Percentiles rank a stretch among this genome's conserved stretches.
Evolutionary conservation across 2,329 filamentous ascomycete genomes (phyloP).

Genomic region (Fusarium robinianum): DNA sequence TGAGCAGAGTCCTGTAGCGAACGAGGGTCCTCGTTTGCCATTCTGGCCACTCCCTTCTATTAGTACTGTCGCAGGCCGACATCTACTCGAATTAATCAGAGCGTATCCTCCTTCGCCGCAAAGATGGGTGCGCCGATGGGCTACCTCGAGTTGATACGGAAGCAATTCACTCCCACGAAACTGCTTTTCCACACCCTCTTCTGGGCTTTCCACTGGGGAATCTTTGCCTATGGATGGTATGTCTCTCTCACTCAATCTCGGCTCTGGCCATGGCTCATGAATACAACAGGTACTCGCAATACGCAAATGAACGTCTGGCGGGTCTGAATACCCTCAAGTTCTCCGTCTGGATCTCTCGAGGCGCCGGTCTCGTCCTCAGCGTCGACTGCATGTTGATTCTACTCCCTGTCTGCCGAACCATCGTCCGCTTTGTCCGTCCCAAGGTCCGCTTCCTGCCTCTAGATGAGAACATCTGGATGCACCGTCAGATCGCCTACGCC

Average conservation of each 20-base stretch:
- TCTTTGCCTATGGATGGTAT: constrained; percentile 89
- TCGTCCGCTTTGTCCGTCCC: constrained; percentile 82
- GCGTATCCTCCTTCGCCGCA: too few species aligned
- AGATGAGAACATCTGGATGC: constrained; percentile 98
- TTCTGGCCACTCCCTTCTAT: constrained; percentile 1
- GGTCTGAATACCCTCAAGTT: constrained; percentile 79
- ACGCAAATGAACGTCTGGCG: constrained; percentile 66
- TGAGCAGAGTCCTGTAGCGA: neutral
- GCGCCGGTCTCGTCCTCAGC: constrained; percentile 82
- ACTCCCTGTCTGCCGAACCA: constrained; percentile 90
- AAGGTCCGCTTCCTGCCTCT: constrained; percentile 87
- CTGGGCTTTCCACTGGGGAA: constrained; percentile 74
- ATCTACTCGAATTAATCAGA: too few species aligned
- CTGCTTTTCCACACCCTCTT: constrained; percentile 80
- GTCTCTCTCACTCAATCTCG: constrained; percentile 36
- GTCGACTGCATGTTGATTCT: constrained; percentile 87
- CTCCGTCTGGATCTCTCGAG: constrained; percentile 96
- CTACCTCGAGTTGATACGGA: constrained; percentile 53
- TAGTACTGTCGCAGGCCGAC: constrained; percentile 32
- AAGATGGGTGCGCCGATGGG: constrained; percentile 49
- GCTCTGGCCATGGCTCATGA: neutral
- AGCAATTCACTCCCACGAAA: constrained; percentile 72
- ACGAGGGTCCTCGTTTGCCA: too few species aligned
- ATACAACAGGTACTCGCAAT: constrained; percentile 75
- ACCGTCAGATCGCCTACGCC: constrained; percentile 90